These are phyloP conservation scores for Lecanicillium sp. DNA, from an alignment of 2,329 filamentous ascomycete species.

Conservation along the genomic window DNA sequence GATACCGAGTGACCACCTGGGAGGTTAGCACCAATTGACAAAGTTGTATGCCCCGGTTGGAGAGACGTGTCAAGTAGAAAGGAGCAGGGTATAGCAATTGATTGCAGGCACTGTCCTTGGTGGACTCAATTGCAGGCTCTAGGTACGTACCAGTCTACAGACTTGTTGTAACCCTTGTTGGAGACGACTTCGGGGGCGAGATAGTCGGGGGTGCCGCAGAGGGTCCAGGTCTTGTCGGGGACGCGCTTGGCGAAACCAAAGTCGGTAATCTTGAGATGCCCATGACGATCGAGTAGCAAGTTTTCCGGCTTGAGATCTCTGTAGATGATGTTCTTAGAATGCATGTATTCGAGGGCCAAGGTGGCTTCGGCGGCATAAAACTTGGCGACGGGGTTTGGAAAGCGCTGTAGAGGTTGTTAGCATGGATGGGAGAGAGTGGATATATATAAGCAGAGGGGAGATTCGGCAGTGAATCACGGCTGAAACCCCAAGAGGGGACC, in stretches of 20 bases:
- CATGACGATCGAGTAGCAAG: constrained; percentile 82
- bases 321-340: constrained; percentile 94
- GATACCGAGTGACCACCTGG: constrained; percentile 97
- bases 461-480: constrained; percentile 8
- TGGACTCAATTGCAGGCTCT: constrained; percentile 11
- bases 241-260: constrained; percentile 99
- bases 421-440: not conserved
- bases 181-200: constrained; percentile 97
- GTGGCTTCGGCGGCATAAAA: constrained; percentile 99
- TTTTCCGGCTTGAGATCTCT: constrained; percentile 96
- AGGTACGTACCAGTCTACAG: constrained; percentile 85
- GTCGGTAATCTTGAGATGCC: constrained; percentile 94
- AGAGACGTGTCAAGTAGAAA: not conserved
- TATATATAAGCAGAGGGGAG: not conserved
- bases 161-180: constrained; percentile 99
- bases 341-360: constrained; percentile 88
- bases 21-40: constrained; percentile 11
- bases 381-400: constrained; percentile 97
- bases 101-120: constrained; percentile 4
- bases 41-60: not conserved
- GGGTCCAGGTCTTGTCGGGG: constrained; percentile 97
- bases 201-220: constrained; percentile 96
- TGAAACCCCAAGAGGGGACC: not conserved
- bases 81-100: not conserved
- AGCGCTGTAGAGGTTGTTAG: constrained; percentile 57